Conservation (phyloP, 768 basidiomycete genomes). For the Imleria badia region DNA sequence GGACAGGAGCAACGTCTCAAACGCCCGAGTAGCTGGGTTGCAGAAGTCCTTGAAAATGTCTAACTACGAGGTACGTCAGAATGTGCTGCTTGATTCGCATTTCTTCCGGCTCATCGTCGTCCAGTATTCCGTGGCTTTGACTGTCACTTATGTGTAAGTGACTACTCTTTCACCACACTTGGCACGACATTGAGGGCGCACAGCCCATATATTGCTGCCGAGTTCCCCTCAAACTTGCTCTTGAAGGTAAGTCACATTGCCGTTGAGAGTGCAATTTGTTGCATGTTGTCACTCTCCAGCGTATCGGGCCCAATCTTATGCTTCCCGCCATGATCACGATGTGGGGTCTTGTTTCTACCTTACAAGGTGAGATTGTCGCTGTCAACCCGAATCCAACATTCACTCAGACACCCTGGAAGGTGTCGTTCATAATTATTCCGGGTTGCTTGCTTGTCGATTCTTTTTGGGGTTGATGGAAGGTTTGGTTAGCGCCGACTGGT, state of each 20-base stretch:
- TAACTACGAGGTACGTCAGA: slow-evolving; percentile 22
- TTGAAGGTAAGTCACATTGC: slow-evolving; percentile 38
- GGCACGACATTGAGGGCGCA: background rate
- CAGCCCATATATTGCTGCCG: slow-evolving; percentile 54
- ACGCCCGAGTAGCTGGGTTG: slow-evolving; percentile 62
- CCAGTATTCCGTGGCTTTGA: slow-evolving; percentile 37
- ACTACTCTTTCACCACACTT: too few relatives aligned
- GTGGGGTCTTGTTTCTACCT: slow-evolving; percentile 67
- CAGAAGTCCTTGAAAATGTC: slow-evolving; percentile 45
- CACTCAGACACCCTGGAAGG: slow-evolving; percentile 23
- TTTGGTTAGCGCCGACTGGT: slow-evolving; percentile 15
- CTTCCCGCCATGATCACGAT: slow-evolving; percentile 61
- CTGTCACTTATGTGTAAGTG: slow-evolving; percentile 28
- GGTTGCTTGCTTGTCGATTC: slow-evolving; percentile 50
- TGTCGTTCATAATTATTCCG: slow-evolving; percentile 47
- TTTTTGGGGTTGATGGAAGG: slow-evolving; percentile 61
- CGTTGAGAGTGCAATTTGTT: background rate
- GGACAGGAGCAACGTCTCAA: slow-evolving; percentile 50
- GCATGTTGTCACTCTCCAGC: slow-evolving; percentile 18
- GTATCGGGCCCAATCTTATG: slow-evolving; percentile 53
- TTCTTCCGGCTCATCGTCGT: background rate
- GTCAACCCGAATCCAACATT: background rate
- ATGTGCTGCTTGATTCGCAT: background rate
- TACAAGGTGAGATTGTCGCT: slow-evolving; percentile 48
- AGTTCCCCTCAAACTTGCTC: slow-evolving; percentile 60